Evolutionary conservation across 2,329 filamentous ascomycete genomes (phyloP), one percentile per base, ranked within the genome.

Genomic region (Neurospora sp.): DNA sequence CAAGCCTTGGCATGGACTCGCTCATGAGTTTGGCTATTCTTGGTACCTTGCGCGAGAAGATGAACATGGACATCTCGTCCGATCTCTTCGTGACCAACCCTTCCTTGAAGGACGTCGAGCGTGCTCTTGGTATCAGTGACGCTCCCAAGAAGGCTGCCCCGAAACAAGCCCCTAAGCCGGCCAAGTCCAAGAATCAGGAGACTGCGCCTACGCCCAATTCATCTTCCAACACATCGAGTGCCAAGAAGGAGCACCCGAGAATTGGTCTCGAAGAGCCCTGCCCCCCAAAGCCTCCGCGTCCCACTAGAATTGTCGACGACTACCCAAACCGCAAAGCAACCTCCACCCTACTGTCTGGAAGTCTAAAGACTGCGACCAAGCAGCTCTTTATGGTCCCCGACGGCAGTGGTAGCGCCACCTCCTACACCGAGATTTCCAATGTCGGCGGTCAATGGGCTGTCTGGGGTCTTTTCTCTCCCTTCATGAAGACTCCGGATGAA

Each of bases 401-500:
- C 69, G 85, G 85, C 62, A 85, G 83, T 68, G 89, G 80, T 77
- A 84, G 86, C 69, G 88, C 89, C 11, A 91, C 89, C n/a, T 90
- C 88, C 1, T 91, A 91, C 80, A 86, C 86, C 69, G 84, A 84
- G 74, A 87, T 88, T 66, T 82, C 85, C 65, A 85, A 86, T 72
- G 77, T 87, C n/a, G 78, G 79, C 15, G 70, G 79, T 19, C 74
- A 81, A 39, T 79, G 84, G 70, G 82, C 81, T n/a, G 81, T 87
- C 40, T 84, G 82, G 75, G 86, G 84, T 19, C 81, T 92, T 73
- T 91, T 91, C 79, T 91, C 88, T 67, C 89, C 89, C 4, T 92
- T 89, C 81, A 89, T 91, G 87, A 90, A 88, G 80, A 86, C 84
- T 1, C 89, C 89, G 0, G 84, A 88, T 71, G 85, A 89, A 75